Evolutionary conservation across 176 grass and related monocot species (phyloP).

Genomic region (Rhynchospora tenuis): DNA sequence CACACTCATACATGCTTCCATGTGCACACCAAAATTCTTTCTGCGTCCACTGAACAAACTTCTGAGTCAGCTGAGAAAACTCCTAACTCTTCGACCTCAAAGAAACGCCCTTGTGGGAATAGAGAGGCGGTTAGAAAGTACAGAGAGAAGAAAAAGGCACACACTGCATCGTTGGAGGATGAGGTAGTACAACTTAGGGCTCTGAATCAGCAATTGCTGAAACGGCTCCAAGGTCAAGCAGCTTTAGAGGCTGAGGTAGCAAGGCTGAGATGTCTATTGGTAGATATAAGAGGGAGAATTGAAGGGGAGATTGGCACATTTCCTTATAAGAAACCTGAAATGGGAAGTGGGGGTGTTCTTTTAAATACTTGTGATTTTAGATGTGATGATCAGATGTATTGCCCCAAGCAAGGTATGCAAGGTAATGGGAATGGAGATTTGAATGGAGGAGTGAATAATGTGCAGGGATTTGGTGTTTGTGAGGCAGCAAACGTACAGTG

Average conservation of each 20-base stretch:
- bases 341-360: conserved; percentile 34
- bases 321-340: conserved; percentile 61
- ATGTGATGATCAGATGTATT: conserved; percentile 73
- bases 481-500: conserved; percentile 50
- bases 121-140: conserved; percentile 93
- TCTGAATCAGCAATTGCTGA: conserved; percentile 58
- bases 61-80: conserved; percentile 28
- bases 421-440: conserved; percentile 17
- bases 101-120: conserved; percentile 49
- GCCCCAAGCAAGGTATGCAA: conserved; percentile 34
- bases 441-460: conserved; percentile 37
- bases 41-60: conserved; percentile 20
- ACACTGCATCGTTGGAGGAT: conserved; percentile 73
- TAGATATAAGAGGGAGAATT: conserved; percentile 70
- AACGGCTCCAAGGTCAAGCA: conserved; percentile 52
- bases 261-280: conserved; percentile 64
- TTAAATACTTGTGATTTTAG: conserved; percentile 74
- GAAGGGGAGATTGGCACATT: conserved; percentile 76
- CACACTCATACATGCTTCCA: conserved; percentile 84
- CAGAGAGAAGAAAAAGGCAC: conserved; percentile 95
- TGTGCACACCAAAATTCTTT: conserved; percentile 65
- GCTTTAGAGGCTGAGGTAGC: conserved; percentile 59
- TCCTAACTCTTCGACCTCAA: conserved; percentile 10
- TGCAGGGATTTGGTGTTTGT: conserved; percentile 32
- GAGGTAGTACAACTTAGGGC: conserved; percentile 67